Percentiles rank a stretch among this genome's conserved stretches.
Conservation (phyloP, 2,329 filamentous ascomycete genomes). For the Cryphonectria radicalis region DNA sequence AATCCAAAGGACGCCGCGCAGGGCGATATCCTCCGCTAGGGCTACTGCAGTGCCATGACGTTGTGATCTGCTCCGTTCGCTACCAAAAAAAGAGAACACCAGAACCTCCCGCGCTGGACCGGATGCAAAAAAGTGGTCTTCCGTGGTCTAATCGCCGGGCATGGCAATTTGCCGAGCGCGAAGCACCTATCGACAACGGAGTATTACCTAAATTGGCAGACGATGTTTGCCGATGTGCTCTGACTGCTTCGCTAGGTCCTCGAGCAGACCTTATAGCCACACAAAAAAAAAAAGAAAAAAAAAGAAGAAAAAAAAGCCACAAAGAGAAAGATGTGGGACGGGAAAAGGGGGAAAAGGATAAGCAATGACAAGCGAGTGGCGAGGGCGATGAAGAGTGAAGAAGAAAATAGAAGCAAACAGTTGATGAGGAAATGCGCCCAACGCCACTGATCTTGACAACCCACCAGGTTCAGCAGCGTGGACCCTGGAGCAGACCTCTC, state of each 20-base stretch:
- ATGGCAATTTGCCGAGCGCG: neutral
- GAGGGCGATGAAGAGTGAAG: neutral
- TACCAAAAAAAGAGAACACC: neutral
- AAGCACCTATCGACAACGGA: neutral
- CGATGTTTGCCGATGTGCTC: neutral
- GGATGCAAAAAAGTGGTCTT: neutral
- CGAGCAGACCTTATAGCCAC: neutral
- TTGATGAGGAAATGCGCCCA: neutral
- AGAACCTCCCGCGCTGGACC: neutral
- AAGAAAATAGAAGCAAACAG: neutral
- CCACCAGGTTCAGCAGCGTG: constrained; percentile 9
- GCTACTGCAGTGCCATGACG: neutral
- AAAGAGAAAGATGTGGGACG: neutral
- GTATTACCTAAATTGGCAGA: neutral
- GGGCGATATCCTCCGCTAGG: neutral
- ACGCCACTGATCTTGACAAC: constrained; percentile 12
- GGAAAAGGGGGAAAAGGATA: neutral
- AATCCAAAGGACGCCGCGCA: neutral
- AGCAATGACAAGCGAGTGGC: neutral
- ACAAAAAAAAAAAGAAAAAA: neutral
- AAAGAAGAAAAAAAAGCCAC: neutral
- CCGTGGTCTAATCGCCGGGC: neutral
- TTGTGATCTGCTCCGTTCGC: neutral
- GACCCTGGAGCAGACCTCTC: neutral
- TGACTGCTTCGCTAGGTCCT: neutral